These are phyloP conservation scores for Alloteropsis angusta DNA, from an alignment of 202 grass and related monocot species.

Conservation along the genomic window DNA sequence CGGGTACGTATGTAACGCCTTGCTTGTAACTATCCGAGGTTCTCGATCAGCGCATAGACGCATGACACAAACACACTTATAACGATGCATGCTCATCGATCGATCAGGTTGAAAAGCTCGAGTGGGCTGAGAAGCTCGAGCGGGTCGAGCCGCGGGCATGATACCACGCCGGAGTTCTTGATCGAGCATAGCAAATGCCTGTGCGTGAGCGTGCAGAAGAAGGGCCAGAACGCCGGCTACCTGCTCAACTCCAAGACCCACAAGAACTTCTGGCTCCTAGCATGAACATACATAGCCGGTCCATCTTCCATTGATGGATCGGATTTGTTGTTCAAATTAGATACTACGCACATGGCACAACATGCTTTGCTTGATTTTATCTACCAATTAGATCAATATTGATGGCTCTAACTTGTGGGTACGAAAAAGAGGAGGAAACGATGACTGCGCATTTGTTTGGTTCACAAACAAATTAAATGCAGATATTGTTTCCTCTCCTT, in stretches of 20 bases:
- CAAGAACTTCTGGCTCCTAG: constrained; percentile 95
- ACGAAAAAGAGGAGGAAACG: background rate
- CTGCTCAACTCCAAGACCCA: constrained; percentile 88
- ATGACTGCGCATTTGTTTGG: background rate
- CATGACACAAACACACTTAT: background rate
- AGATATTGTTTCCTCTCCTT: too few species aligned
- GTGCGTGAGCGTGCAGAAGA: constrained; percentile 88
- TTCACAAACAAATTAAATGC: background rate
- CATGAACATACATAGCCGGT: constrained; percentile 17
- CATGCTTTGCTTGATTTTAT: background rate
- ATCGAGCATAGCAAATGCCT: constrained; percentile 90
- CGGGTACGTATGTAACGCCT: constrained; percentile 21
- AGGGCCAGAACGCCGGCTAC: constrained; percentile 77
- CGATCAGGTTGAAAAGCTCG: constrained; percentile 41
- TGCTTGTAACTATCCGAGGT: too few species aligned
- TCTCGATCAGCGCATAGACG: too few species aligned
- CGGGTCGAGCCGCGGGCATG: constrained; percentile 39
- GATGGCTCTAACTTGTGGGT: background rate
- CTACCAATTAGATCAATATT: background rate
- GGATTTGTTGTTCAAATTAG: background rate
- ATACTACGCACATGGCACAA: background rate
- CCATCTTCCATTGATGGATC: background rate
- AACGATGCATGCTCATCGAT: background rate
- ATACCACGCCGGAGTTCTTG: constrained; percentile 61
- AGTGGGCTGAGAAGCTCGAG: constrained; percentile 38